Percentiles rank a stretch among this genome's conserved stretches.
Evolutionary conservation across 331 rosid species (phyloP).

Genomic region (Rhamnella rubrinervis): DNA sequence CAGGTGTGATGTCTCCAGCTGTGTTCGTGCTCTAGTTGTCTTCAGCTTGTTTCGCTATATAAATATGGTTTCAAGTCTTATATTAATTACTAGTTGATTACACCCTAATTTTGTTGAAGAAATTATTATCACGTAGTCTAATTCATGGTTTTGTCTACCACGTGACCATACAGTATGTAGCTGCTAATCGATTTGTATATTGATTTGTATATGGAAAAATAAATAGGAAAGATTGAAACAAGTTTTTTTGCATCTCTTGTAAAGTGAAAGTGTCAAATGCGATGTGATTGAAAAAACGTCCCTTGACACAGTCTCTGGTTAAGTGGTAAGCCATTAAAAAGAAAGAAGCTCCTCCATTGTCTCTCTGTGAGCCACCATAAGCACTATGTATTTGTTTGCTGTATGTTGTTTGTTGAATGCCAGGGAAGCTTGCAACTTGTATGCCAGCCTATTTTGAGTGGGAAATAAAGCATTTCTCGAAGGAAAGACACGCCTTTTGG

Average conservation of each 20-base stretch:
- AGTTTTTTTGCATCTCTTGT: background rate
- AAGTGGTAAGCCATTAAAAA: background rate
- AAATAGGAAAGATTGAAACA: slow-evolving; percentile 4
- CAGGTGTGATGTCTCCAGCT: slow-evolving; percentile 16
- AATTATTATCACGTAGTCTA: slow-evolving; percentile 15
- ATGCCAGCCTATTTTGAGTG: too few species aligned
- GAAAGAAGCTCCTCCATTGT: background rate
- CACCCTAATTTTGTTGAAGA: slow-evolving; percentile 21
- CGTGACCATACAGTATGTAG: slow-evolving; percentile 29
- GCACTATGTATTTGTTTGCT: too few species aligned
- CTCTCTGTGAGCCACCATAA: too few species aligned
- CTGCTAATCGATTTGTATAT: slow-evolving; percentile 45
- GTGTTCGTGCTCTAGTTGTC: slow-evolving; percentile 30
- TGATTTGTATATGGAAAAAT: slow-evolving; percentile 58
- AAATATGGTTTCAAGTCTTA: slow-evolving; percentile 12
- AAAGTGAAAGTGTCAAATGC: background rate
- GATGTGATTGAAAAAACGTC: background rate
- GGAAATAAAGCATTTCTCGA: too few species aligned
- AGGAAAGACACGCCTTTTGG: too few species aligned
- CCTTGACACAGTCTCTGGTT: background rate
- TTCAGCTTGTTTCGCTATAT: slow-evolving; percentile 6
- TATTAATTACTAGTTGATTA: slow-evolving; percentile 20
- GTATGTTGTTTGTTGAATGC: too few species aligned
- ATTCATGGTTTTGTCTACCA: slow-evolving; percentile 4
- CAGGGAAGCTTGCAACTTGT: too few species aligned